Base-by-base conservation (phyloP, 1,284 basidiomycete genomes). In the Pyrrhoderma noxium region DNA sequence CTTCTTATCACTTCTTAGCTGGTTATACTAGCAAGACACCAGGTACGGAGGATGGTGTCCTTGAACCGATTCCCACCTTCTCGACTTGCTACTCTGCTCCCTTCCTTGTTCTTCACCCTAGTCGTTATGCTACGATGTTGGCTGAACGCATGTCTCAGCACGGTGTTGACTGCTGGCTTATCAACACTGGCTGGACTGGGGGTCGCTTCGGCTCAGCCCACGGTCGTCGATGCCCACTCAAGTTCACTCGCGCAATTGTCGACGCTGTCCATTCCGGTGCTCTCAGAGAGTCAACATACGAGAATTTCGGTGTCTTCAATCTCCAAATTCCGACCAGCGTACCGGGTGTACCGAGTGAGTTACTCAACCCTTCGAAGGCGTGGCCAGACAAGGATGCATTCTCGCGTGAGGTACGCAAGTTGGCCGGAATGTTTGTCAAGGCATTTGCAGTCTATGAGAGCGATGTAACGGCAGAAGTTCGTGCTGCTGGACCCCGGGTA, bases 181-280 rank as follows among this genome's bases (percentile, higher is more conserved):
- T 99, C 81, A 98, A 99, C 85, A 98, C 95, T 18, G 95, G 95
- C 63, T 99, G 95, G 95, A 89, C 90, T 52, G 87, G 90, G 56
- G 95, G 95, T 68, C 93, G 93, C 71, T 99, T 85, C 67, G 95
- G 95, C 53, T 54, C 53, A 27, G 54, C 59, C 8, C 71, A 72
- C 19, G 91, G 91, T 60, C 89, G 89, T 70, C 89, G 93, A 58
- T 97, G 93, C 80, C 87, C 93, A 25, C 84, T 97, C 73, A 91
- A 90, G 68, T 92, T 87, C 75, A 98, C 95, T 40, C 91, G 95
- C 54, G 85, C 86, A 57, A 98, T 98, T 70, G 87, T 99, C 69
- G 93, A 97, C 68, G 88, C 93, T 42, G 93, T 99, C 65, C 96
- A 99, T 77, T 86, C 91, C 57, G 95, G 95, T 56, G 81, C 85